A percentile compares a stretch with the other conserved stretches of the same genome.
Evolutionary conservation across 2,329 filamentous ascomycete species (phyloP).

Genomic region (Trichothecium roseum): DNA sequence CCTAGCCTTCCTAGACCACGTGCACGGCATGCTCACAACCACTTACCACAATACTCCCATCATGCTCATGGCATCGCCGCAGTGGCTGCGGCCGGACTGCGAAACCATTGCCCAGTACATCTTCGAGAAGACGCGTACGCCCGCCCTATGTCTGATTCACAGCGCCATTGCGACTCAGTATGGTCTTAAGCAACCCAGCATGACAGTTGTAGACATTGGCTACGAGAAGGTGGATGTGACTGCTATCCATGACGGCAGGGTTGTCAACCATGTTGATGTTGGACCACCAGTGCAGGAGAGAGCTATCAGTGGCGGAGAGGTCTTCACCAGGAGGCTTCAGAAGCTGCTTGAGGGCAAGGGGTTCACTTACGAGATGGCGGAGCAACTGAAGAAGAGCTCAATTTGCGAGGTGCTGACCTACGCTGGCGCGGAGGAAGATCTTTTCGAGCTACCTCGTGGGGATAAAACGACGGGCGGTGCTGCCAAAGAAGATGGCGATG

Average conservation of each 20-base stretch:
- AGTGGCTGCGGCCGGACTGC: conserved; percentile 80
- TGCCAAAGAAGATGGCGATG: conserved; percentile 18
- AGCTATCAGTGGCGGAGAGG: conserved; percentile 68
- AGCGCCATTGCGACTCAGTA: conserved; percentile 81
- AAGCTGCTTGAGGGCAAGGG: conserved; percentile 52
- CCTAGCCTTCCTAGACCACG: conserved; percentile 84
- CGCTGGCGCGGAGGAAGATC: conserved; percentile 27
- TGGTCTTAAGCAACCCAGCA: conserved; percentile 62
- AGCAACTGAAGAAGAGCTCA: conserved; percentile 56
- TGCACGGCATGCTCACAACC: conserved; percentile 80
- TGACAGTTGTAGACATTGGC: conserved; percentile 85
- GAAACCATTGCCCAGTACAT: conserved; percentile 87
- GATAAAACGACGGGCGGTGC: conserved; percentile 18
- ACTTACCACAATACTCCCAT: conserved; percentile 96
- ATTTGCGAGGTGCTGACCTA: conserved; percentile 59
- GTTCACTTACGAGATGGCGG: conserved; percentile 57
- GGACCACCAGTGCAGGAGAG: conserved; percentile 41
- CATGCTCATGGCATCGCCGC: conserved; percentile 78
- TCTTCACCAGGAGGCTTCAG: conserved; percentile 66
- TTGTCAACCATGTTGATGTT: conserved; percentile 57
- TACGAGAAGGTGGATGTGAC: conserved; percentile 89
- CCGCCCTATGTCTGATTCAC: conserved; percentile 83
- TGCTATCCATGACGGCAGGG: conserved; percentile 72
- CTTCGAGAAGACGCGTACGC: conserved; percentile 94
- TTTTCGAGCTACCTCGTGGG: conserved; percentile 40